phyloP scores from a whole-genome alignment of 768 basidiomycete genomes.

The Amyloporia xantha region DNA sequence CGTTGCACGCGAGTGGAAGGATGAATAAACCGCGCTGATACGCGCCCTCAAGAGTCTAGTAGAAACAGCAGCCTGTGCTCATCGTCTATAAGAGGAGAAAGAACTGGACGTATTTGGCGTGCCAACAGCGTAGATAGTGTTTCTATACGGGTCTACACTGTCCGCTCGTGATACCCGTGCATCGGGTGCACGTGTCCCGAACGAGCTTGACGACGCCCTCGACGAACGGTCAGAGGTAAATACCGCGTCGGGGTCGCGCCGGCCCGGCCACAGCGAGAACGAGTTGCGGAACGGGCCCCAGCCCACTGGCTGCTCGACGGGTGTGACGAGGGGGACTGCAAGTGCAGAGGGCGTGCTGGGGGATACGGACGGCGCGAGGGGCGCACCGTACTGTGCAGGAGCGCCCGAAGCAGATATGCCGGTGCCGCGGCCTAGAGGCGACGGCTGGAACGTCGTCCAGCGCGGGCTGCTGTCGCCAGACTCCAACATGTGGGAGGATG shows the following conservation, averaged over 20 bases:
- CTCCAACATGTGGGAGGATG: background rate
- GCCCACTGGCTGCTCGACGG: background rate
- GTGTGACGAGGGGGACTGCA: background rate
- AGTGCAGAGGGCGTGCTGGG: background rate
- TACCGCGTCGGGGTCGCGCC: background rate
- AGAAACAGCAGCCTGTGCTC: background rate
- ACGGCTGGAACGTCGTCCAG: slow-evolving; percentile 1
- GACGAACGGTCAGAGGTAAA: background rate
- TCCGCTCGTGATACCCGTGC: too few relatives aligned
- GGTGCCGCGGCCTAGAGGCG: background rate
- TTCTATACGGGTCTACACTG: background rate
- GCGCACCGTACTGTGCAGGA: background rate
- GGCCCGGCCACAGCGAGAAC: background rate
- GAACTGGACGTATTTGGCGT: background rate
- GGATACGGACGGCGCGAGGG: background rate
- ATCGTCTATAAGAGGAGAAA: background rate
- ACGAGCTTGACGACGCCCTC: background rate
- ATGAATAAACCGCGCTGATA: too few relatives aligned
- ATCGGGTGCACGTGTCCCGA: background rate
- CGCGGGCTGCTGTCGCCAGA: background rate
- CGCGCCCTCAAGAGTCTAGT: too few relatives aligned
- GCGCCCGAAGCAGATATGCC: background rate
- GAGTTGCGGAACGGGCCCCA: background rate
- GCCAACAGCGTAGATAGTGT: background rate
- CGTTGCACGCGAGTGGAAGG: background rate